These are phyloP conservation scores for Mucor indicus DNA, from an alignment of 371 early-diverging fungal genomes.

Conservation along the genomic window DNA sequence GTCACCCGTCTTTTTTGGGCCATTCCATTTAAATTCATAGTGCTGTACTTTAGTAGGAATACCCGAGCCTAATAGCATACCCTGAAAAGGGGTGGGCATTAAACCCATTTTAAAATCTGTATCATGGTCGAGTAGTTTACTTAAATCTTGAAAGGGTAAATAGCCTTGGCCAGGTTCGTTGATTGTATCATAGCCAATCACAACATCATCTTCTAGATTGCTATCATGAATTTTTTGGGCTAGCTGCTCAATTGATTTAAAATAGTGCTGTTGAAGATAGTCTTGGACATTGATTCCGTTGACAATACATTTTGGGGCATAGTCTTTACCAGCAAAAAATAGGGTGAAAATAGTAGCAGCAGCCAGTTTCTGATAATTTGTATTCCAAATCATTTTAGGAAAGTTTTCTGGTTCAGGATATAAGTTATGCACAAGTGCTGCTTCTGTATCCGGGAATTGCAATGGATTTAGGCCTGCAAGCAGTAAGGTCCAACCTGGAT, in stretches of 20 bases:
- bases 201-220: slow-evolving; percentile 51
- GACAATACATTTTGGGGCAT: slow-evolving; percentile 63
- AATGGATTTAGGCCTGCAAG: slow-evolving; percentile 69
- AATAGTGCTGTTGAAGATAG: slow-evolving; percentile 47
- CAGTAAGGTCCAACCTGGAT: slow-evolving; percentile 83
- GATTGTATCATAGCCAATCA: slow-evolving; percentile 73
- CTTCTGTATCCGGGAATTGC: slow-evolving; percentile 61
- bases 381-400: slow-evolving; percentile 87
- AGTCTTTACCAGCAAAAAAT: slow-evolving; percentile 75
- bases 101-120: slow-evolving; percentile 55
- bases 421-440: slow-evolving; percentile 78
- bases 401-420: slow-evolving; percentile 60
- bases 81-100: slow-evolving; percentile 64
- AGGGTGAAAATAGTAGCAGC: slow-evolving; percentile 82
- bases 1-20: slow-evolving; percentile 46
- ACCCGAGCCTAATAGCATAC: slow-evolving; percentile 65
- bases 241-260: slow-evolving; percentile 48
- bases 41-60: slow-evolving; percentile 48
- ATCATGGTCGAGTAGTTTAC: slow-evolving; percentile 39
- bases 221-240: slow-evolving; percentile 47
- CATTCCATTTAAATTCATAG: slow-evolving; percentile 59
- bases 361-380: slow-evolving; percentile 84
- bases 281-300: slow-evolving; percentile 57
- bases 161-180: slow-evolving; percentile 76
- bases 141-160: slow-evolving; percentile 49